Percentiles rank a stretch among this genome's conserved stretches.
Evolutionary conservation across 768 basidiomycete genomes (phyloP).

Genomic region (Termitomyces sp.): DNA sequence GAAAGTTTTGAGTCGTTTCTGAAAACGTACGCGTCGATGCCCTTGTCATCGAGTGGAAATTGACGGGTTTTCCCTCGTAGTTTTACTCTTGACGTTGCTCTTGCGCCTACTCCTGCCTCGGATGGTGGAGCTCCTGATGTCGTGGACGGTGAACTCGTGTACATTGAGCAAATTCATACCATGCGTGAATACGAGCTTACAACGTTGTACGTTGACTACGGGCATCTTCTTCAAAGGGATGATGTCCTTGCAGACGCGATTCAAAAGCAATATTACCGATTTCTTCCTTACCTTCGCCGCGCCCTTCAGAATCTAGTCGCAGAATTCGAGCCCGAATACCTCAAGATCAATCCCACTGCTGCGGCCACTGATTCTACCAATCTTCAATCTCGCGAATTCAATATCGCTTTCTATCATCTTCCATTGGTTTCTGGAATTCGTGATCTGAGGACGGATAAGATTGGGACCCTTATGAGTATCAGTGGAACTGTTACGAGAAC

Average conservation of each 20-base stretch:
- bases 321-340: constrained; percentile 87
- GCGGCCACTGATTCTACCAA: constrained; percentile 83
- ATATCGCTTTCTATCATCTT: constrained; percentile 91
- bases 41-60: not conserved
- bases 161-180: constrained; percentile 89
- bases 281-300: constrained; percentile 89
- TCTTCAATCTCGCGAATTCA: constrained; percentile 89
- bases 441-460: constrained; percentile 86
- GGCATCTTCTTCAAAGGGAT: constrained; percentile 84
- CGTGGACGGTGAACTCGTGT: constrained; percentile 62
- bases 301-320: constrained; percentile 88
- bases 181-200: constrained; percentile 95
- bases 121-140: constrained; percentile 57
- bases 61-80: constrained; percentile 34
- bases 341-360: constrained; percentile 91
- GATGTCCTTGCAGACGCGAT: constrained; percentile 93
- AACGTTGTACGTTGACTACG: constrained; percentile 95
- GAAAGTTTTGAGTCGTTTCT: constrained; percentile 91
- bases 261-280: constrained; percentile 93
- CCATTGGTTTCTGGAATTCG: constrained; percentile 94
- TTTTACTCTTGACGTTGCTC: constrained; percentile 75
- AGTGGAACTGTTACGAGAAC: constrained; percentile 97
- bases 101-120: constrained; percentile 75
- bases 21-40: constrained; percentile 60
- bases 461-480: constrained; percentile 92